Evolutionary conservation across 345 rosid genomes (phyloP), one percentile per base, ranked within the genome.

Genomic region (Sisymbrium irio): DNA sequence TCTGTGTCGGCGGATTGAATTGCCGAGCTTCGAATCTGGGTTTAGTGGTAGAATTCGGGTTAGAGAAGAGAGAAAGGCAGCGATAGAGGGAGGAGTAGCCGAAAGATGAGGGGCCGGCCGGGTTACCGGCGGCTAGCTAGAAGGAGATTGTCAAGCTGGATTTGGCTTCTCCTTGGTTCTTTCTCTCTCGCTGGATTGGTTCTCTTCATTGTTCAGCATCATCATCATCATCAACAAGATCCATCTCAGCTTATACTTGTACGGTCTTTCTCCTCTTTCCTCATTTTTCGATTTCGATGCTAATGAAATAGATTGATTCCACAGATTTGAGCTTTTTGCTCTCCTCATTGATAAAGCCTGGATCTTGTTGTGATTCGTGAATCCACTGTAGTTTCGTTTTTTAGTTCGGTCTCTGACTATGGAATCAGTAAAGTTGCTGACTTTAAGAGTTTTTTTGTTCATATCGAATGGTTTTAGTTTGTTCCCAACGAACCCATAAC

Each of bases 101-200:
- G 45, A 77, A 37, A 49, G 25, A 85, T 82, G 92, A 88, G 88
- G 98, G 80, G 89, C 87, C 92, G 97, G 93, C 89, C 92, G 67
- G 97, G 89, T 36, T 77, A 80, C 86, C 92, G 98, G 96, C 97
- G 99, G 89, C 87, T 85, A 83, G 90, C 82, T 73, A 85, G 97
- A 72, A 87, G 97, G 97, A 92, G 81, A 82, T 65, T 89, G 35
- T 83, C 95, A 74, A 85, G 56, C 72, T 89, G 93, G 97, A 89
- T 95, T 85, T 88, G 92, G 89, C 77, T 73, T 74, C 85, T 92
- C 80, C 85, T 92, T 63, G 89, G 79, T 51, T 56, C 84, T 62
- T 95, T 90, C 78, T 82, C 84, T 62, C 39, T 83, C 72, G 99
- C 84, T 6, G 99, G 91, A 67, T 83, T 89, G 82, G 76, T 89